Evolutionary conservation across 352 stramenopile genomes (phyloP).

Genomic region (Phytophthora brassicae): DNA sequence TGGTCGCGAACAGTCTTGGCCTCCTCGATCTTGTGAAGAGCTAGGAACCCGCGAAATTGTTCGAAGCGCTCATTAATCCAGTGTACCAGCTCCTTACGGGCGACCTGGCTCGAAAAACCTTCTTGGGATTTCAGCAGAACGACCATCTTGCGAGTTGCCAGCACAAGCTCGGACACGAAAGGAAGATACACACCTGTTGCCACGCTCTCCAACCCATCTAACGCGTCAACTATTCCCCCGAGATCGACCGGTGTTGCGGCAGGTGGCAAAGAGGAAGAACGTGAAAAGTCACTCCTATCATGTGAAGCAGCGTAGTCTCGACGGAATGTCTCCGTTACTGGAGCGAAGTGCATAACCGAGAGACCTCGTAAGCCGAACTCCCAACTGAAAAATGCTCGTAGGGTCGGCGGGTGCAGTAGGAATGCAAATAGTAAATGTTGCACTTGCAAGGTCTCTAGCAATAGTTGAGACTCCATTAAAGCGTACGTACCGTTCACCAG

Average conservation of each 20-base stretch:
- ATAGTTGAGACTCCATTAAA: not conserved
- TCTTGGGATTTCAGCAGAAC: not conserved
- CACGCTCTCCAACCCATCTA: too few species aligned
- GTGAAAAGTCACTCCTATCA: not conserved
- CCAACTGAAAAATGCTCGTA: not conserved
- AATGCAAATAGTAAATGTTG: not conserved
- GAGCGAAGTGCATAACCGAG: not conserved
- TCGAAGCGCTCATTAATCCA: not conserved
- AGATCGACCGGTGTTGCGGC: too few species aligned
- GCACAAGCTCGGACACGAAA: too few species aligned
- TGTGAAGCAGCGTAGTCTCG: not conserved
- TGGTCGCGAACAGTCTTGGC: not conserved
- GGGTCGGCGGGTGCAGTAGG: not conserved
- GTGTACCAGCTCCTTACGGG: not conserved
- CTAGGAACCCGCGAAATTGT: not conserved
- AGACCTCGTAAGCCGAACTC: not conserved
- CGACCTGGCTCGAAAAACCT: not conserved
- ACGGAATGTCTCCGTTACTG: not conserved
- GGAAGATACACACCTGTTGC: too few species aligned
- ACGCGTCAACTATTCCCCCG: too few species aligned
- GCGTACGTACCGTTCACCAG: not conserved
- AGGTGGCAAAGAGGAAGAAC: too few species aligned
- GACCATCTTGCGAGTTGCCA: not conserved
- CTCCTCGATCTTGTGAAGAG: not conserved
- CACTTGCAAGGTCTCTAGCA: not conserved